Evolutionary conservation across 2,329 filamentous ascomycete genomes (phyloP).

Genomic region (Fusarium foetens): DNA sequence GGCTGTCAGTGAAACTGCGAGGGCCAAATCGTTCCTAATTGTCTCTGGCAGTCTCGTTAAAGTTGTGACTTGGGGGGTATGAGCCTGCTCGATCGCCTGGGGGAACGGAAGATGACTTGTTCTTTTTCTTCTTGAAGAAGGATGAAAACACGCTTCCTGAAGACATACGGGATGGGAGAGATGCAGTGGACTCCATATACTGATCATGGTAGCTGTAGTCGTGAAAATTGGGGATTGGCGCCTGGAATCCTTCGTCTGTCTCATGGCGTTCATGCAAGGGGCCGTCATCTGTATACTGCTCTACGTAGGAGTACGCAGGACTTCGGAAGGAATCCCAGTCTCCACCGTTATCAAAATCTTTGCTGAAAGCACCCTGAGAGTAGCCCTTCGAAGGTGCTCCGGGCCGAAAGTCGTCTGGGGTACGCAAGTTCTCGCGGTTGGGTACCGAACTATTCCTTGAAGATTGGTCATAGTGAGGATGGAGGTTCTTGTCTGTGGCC

Average conservation of each 20-base stretch:
- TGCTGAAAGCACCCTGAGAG: conserved; percentile 40
- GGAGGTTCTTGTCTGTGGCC: conserved; percentile 1
- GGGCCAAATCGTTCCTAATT: conserved; percentile 42
- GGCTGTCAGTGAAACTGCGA: conserved; percentile 28
- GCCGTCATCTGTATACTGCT: neutral
- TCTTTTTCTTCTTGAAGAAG: conserved; percentile 37
- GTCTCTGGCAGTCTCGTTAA: conserved; percentile 39
- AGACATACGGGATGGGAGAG: conserved; percentile 28
- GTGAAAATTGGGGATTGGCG: neutral
- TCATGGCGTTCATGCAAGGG: neutral
- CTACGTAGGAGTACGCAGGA: neutral
- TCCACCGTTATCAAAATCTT: conserved; percentile 20
- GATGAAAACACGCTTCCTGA: conserved; percentile 36
- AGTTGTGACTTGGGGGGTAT: conserved; percentile 17
- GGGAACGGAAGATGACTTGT: conserved; percentile 1
- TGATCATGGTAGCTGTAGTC: neutral
- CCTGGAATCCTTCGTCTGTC: neutral
- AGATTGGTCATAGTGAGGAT: conserved; percentile 16
- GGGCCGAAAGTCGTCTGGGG: conserved; percentile 17
- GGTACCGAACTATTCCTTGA: neutral
- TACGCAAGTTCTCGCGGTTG: conserved; percentile 1
- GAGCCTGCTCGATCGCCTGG: conserved; percentile 4
- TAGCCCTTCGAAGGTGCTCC: conserved; percentile 28
- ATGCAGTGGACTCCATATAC: conserved; percentile 19
- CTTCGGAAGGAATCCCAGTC: conserved; percentile 24